Evolutionary conservation across 352 stramenopile species (phyloP).

Genomic region (Globisporangium cystogenes): DNA sequence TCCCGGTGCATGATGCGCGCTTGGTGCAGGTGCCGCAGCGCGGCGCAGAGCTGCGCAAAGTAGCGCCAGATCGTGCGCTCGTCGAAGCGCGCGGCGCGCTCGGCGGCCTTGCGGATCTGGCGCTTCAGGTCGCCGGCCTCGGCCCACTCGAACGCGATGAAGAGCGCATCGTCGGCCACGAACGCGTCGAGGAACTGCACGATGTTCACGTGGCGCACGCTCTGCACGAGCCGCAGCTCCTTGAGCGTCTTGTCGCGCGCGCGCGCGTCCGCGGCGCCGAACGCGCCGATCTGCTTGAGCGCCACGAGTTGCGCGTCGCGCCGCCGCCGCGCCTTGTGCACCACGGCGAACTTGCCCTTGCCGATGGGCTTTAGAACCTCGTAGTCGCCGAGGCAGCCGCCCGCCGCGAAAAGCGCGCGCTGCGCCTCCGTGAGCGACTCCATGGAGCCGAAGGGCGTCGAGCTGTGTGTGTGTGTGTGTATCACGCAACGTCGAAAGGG

Average conservation of each 20-base stretch:
- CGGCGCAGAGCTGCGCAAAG: constrained; percentile 86
- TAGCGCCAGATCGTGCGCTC: constrained; percentile 94
- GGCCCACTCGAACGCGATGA: constrained; percentile 94
- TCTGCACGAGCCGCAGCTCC: constrained; percentile 82
- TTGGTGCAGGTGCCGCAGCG: constrained; percentile 84
- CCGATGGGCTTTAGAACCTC: constrained; percentile 87
- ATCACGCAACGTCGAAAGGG: not conserved
- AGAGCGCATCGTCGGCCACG: constrained; percentile 86
- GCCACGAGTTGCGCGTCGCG: constrained; percentile 73
- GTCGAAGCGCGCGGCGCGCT: constrained; percentile 81
- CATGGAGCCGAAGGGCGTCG: constrained; percentile 20
- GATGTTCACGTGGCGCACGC: constrained; percentile 87
- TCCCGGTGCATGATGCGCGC: constrained; percentile 93
- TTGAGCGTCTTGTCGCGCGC: constrained; percentile 90
- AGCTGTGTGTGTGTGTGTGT: too few relatives aligned
- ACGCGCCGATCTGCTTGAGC: constrained; percentile 93
- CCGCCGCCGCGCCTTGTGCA: constrained; percentile 82
- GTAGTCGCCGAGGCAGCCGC: constrained; percentile 63
- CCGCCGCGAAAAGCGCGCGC: constrained; percentile 51
- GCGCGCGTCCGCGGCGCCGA: constrained; percentile 88
- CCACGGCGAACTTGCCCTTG: constrained; percentile 92
- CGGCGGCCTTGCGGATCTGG: constrained; percentile 88
- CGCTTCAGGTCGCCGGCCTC: constrained; percentile 92
- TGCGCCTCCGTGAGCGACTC: constrained; percentile 73
- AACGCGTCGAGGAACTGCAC: constrained; percentile 92